Base-by-base conservation (phyloP, 371 early-diverging fungal species). In the Mucor piriformis region DNA sequence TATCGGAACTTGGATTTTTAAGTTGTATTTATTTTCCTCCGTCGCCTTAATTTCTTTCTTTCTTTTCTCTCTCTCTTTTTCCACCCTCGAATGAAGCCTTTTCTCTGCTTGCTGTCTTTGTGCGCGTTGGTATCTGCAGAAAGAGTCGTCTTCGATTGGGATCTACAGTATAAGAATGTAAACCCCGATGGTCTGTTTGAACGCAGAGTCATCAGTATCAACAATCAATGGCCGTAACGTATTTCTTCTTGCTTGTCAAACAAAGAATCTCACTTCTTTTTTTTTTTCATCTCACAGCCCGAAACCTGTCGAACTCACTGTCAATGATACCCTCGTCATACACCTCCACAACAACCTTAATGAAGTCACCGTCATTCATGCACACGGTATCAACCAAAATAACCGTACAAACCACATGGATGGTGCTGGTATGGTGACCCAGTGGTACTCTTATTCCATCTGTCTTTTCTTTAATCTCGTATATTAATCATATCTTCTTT, bases 171-270 rank as follows among this genome's bases (percentile, higher is more conserved):
- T 52, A 78, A 86, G 12, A 73, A 72, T 34, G 77, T 75, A 46
- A 91, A 88, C 65, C 87, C 92, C 7, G 89, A 90, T 62, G 88
- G 86, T 33, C 66, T 82, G 18, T 61, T 61, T 47, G 71, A 82
- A 47, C 77, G 90, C 35, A 76, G 88, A 15, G 88, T 83, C 10
- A 85, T 93, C 21, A 89, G 90, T 38, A 83, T 92, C 57, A 92
- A 93, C 62, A 79, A 83, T 7, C 67, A 73, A 44, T 89, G 87
- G 79, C 93, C 93, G 73, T 83, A 84, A 57, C 20, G 83, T 82
- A 1, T 37, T 13, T 34, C 33, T 16, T 25, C 6, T 11, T 3
- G 2, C 13, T 35, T 21, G 0, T 23, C 6, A 35, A 21, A 37
- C 2, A 52, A 25, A 16, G 16, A 27, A 38, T 4, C 34, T 13